phyloP scores from a whole-genome alignment of 2,329 filamentous ascomycete genomes.

The Fusarium hostae region DNA sequence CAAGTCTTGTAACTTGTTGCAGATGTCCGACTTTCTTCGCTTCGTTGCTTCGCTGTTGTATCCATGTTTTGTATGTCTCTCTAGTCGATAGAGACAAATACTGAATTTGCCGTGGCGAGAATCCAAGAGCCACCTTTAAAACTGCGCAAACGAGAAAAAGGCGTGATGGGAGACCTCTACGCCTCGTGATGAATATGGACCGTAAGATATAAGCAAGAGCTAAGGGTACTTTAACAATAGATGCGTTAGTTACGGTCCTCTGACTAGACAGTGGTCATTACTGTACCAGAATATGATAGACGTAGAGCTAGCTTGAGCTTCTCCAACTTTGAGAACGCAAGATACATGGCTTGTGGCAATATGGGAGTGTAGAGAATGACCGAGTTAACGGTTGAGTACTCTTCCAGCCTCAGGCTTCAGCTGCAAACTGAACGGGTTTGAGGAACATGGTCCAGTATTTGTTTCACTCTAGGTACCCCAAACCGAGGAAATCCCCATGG shows the following conservation, averaged over 20 bases:
- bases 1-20: background rate
- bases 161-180: background rate
- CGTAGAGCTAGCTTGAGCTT: background rate
- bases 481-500: background rate
- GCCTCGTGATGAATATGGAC: fast-evolving
- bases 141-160: background rate
- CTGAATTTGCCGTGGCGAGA: background rate
- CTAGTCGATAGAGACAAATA: background rate
- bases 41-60: background rate
- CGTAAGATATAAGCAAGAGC: background rate
- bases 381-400: fast-evolving
- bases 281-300: background rate
- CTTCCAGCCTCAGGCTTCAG: background rate
- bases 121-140: background rate
- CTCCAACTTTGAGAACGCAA: background rate
- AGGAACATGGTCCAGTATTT: background rate
- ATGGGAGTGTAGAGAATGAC: fast-evolving
- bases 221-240: background rate
- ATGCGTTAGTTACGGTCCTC: background rate
- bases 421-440: no score
- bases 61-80: background rate
- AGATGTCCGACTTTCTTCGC: background rate
- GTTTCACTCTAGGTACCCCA: background rate
- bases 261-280: background rate
- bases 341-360: background rate